Conservation (phyloP, 805 yeast species). For the Metschnikowia santaceciliae region DNA sequence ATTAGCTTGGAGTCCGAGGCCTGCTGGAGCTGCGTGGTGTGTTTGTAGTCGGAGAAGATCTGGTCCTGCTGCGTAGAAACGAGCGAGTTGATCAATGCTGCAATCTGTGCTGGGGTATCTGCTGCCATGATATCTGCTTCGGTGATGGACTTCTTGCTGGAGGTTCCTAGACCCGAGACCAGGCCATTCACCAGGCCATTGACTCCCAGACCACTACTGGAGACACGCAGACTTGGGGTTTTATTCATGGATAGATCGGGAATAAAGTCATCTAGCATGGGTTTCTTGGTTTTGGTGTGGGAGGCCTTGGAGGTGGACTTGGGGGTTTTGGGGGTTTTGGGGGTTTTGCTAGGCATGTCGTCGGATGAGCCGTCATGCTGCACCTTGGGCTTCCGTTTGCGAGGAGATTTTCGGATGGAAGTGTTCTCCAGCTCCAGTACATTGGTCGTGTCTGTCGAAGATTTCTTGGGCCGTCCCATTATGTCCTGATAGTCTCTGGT, state of each 20-base stretch:
- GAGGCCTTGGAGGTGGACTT: not conserved
- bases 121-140: slow-evolving; percentile 32
- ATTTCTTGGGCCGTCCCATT: not conserved
- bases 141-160: slow-evolving; percentile 9
- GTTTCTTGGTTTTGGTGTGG: not conserved
- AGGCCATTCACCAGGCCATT: too few species aligned
- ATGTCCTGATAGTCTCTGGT: not conserved
- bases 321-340: not conserved
- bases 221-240: not conserved
- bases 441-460: not conserved
- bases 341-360: not conserved
- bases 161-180: too few species aligned
- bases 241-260: slow-evolving; percentile 1
- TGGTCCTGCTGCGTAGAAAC: slow-evolving; percentile 32
- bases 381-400: slow-evolving; percentile 2
- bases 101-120: slow-evolving; percentile 22
- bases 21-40: slow-evolving; percentile 16
- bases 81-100: slow-evolving; percentile 28
- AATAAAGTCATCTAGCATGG: not conserved
- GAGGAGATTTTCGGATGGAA: not conserved
- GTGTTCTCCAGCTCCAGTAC: not conserved
- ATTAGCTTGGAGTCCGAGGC: slow-evolving; percentile 21
- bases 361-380: not conserved
- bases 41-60: slow-evolving; percentile 25
- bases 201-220: not conserved